These are phyloP conservation scores for Sphagnurus paluster DNA, from an alignment of 1,284 basidiomycete species.

Conservation along the genomic window DNA sequence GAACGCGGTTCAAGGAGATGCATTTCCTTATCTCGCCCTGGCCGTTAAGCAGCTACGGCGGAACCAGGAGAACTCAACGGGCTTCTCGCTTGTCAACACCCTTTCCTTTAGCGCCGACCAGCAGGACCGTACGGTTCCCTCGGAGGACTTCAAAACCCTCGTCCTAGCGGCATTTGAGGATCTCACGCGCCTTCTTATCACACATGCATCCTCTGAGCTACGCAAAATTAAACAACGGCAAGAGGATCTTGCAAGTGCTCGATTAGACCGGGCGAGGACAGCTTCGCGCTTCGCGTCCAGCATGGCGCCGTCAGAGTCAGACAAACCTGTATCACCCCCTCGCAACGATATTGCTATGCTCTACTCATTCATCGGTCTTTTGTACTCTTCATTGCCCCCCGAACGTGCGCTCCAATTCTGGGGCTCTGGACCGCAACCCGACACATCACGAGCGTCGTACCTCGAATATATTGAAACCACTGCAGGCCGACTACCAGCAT, in stretches of 20 bases:
- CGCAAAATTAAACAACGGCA: slow-evolving; percentile 89
- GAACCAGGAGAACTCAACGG: slow-evolving; percentile 39
- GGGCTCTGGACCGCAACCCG: slow-evolving; percentile 60
- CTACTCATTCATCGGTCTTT: slow-evolving; percentile 79
- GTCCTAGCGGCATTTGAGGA: slow-evolving; percentile 71
- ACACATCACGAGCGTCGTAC: slow-evolving; percentile 44
- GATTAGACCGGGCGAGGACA: slow-evolving; percentile 54
- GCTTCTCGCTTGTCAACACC: slow-evolving; percentile 47
- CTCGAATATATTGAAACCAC: slow-evolving; percentile 58
- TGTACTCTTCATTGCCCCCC: slow-evolving; percentile 73
- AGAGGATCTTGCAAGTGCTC: slow-evolving; percentile 76
- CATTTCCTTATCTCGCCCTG: slow-evolving; percentile 73
- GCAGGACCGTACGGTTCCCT: slow-evolving; percentile 58
- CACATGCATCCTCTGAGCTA: slow-evolving; percentile 83
- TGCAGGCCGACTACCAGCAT: slow-evolving; percentile 70
- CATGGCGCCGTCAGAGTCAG: slow-evolving; percentile 36
- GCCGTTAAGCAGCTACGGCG: slow-evolving; percentile 55
- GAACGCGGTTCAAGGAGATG: slow-evolving; percentile 81
- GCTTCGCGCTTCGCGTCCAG: slow-evolving; percentile 47
- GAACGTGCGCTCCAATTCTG: slow-evolving; percentile 86
- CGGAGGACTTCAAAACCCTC: slow-evolving; percentile 64
- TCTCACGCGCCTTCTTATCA: slow-evolving; percentile 74
- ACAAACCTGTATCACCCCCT: slow-evolving; percentile 41
- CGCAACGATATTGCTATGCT: slow-evolving; percentile 85
- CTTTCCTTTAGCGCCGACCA: slow-evolving; percentile 42